Percentiles rank a stretch among this genome's conserved stretches.
Evolutionary conservation across 768 basidiomycete genomes (phyloP).

Genomic region (Porpolomopsis calyptriformis): DNA sequence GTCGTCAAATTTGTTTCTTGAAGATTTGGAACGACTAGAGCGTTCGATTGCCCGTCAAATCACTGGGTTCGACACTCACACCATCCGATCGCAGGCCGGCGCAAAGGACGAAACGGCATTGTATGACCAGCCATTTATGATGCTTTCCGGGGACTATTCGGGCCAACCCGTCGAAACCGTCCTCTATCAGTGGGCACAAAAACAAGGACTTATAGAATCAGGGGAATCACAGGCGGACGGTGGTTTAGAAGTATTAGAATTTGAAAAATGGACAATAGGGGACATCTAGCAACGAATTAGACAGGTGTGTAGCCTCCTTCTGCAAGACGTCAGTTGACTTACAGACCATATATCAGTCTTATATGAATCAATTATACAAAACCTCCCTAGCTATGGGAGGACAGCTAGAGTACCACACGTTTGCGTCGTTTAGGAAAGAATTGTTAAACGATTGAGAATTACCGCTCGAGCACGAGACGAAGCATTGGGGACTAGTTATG

Average conservation of each 20-base stretch:
- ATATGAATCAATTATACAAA: too few relatives aligned
- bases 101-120: constrained; percentile 40
- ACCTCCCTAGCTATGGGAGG: too few relatives aligned
- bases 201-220: constrained; percentile 32
- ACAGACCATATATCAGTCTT: background rate
- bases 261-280: constrained; percentile 57
- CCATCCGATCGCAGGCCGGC: constrained; percentile 27
- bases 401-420: too few relatives aligned
- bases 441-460: too few relatives aligned
- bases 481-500: too few relatives aligned
- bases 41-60: constrained; percentile 78
- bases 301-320: background rate
- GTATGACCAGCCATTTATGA: constrained; percentile 67
- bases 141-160: constrained; percentile 47
- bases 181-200: constrained; percentile 44
- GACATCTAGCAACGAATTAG: constrained; percentile 19
- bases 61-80: constrained; percentile 65
- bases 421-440: too few relatives aligned
- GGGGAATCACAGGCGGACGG: constrained; percentile 17
- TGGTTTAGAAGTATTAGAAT: constrained; percentile 40
- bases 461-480: too few relatives aligned
- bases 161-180: constrained; percentile 33
- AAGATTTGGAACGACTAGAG: constrained; percentile 53
- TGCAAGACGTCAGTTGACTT: too few relatives aligned
- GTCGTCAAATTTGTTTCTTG: constrained; percentile 36